Percentiles rank a stretch among this genome's conserved stretches.
Conservation (phyloP, 345 rosid genomes). For the Schrenkiella parvula region DNA sequence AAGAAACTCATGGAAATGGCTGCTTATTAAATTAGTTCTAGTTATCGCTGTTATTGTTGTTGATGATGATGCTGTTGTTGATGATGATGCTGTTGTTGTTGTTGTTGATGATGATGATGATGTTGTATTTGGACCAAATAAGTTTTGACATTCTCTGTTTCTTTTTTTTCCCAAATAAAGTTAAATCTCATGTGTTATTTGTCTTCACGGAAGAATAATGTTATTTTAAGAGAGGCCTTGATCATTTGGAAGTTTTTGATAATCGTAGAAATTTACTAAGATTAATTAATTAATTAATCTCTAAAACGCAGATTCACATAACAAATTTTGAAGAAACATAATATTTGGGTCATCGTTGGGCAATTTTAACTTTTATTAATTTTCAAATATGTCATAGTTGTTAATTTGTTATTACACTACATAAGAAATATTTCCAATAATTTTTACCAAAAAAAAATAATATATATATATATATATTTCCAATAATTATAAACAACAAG, state of each 20-base stretch:
- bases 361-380: too few relatives aligned
- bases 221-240: not conserved
- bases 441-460: too few relatives aligned
- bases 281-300: not conserved
- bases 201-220: not conserved
- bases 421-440: not conserved
- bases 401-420: not conserved
- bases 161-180: not conserved
- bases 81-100: too few relatives aligned
- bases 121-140: not conserved
- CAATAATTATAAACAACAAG: constrained; percentile 2
- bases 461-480: too few relatives aligned
- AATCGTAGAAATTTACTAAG: not conserved
- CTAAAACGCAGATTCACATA: not conserved
- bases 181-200: not conserved
- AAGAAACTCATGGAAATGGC: constrained; percentile 53
- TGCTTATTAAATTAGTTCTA: constrained; percentile 6
- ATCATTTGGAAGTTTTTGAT: not conserved
- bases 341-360: too few relatives aligned
- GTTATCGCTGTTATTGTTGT: not conserved
- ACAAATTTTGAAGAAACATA: not conserved
- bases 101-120: not conserved
- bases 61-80: too few relatives aligned
- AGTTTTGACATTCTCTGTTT: not conserved
- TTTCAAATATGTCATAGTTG: not conserved